Evolutionary conservation across 2,329 filamentous ascomycete species (phyloP).

Genomic region (Rosellinia necatrix): DNA sequence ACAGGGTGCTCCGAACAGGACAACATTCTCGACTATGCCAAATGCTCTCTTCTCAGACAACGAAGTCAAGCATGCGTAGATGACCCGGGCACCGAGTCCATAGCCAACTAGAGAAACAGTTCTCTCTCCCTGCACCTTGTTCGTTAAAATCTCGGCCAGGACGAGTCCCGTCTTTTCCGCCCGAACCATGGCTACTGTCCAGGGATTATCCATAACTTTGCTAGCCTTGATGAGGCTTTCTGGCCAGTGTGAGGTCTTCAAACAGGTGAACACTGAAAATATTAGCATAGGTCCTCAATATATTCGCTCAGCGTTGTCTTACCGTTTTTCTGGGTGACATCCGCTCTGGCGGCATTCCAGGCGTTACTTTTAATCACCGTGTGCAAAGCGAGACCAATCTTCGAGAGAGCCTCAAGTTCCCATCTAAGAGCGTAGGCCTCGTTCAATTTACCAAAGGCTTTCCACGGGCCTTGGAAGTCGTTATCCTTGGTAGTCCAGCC

Average conservation of each 20-base stretch:
- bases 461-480: conserved; percentile 79
- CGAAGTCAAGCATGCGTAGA: conserved; percentile 78
- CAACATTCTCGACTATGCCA: conserved; percentile 80
- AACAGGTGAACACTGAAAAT: conserved; percentile 54
- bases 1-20: conserved; percentile 82
- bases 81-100: conserved; percentile 78
- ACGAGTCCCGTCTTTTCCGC: conserved; percentile 73
- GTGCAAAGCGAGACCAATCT: conserved; percentile 77
- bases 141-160: conserved; percentile 81
- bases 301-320: conserved; percentile 35
- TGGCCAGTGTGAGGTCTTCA: conserved; percentile 67
- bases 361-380: conserved; percentile 78
- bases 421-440: conserved; percentile 85
- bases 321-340: conserved; percentile 54
- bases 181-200: conserved; percentile 74
- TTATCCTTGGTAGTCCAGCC: conserved; percentile 79
- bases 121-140: conserved; percentile 79
- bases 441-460: conserved; percentile 69
- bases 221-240: conserved; percentile 67
- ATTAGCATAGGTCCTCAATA: conserved; percentile 24
- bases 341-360: conserved; percentile 71
- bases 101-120: conserved; percentile 82
- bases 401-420: conserved; percentile 78
- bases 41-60: conserved; percentile 81
- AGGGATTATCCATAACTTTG: conserved; percentile 80